Base-by-base conservation (phyloP, 495 filamentous ascomycete species). In the Parachaetomium inaequale region DNA sequence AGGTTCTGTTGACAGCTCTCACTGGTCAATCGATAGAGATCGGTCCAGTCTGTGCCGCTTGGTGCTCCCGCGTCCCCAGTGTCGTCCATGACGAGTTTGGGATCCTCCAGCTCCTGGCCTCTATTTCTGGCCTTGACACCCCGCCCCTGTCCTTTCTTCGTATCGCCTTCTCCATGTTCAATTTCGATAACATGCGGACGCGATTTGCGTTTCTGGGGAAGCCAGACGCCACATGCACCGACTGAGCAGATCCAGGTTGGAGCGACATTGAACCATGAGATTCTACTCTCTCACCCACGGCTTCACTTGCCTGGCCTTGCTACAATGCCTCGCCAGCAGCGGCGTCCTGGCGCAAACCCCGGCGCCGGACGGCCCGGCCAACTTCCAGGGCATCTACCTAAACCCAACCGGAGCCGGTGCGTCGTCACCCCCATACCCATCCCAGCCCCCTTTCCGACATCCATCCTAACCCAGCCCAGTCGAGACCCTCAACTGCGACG, bases 301-400 rank as follows among this genome's bases (percentile, higher is more conserved):
- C n/a, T n/a, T 43, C 12, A 43, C 40, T 17, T 21, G 40, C 14
- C n/a, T 43, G 10, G 21, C n/a, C 7, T 46, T 36, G 21, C 17
- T 50, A 23, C 43, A 46, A 49, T 52, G 46, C 34, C 36, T 51
- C 38, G 14, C 25, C 23, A 23, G 47, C 31, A 23, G 47, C 31
- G 14, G n/a, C 17, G 49, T 21, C 34, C 23, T 32, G 14, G 36
- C 58, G n/a, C 23, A 34, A 19, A 53, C 49, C 0, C 34, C 38
- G 23, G 36, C 26, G 2, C 14, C 46, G n/a, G 46, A 53, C 15
- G 47, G 28, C 32, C 34, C 58, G 26, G 23, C 21, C 19, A 61
- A 32, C 32, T 61, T 31, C 51, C 46, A 61, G 36, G 58, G 58
- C 6, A 14, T 52, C n/a, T 61, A 52, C 23, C 21, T 40, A 10